Base-by-base conservation (phyloP, 352 stramenopile genomes). In the Pythium apleroticum region DNA sequence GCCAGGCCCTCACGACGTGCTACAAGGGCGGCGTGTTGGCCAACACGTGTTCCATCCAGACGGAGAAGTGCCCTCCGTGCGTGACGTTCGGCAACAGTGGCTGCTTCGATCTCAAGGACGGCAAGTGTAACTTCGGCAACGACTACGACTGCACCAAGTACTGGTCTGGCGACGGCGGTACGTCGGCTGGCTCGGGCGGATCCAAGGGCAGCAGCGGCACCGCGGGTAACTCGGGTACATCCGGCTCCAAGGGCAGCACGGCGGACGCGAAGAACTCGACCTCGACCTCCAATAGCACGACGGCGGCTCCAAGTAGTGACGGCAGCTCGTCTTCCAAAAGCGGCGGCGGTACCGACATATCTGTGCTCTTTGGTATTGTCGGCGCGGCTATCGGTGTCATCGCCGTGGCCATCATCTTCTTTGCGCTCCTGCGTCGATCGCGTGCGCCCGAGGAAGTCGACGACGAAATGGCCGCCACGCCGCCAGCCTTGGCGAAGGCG, bases 381-480 rank as follows among this genome's bases (percentile, higher is more conserved):
- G 83, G 83, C 14, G 83, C 80, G 15, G 81, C 83, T 1, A 91
- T 91, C 39, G 83, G 83, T 49, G 80, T 91, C n/a, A 90, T 91
- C 66, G 83, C 83, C 12, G 83, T 91, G 14, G 83, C 77, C 19
- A 75, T 91, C 3, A 91, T 91, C 46, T 91, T 91, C 68, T 69
- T 91, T 39, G 87, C 80, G 41, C 78, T 91, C 24, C 80, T 91
- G 62, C 83, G 83, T 52, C 83, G 83, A 46, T 91, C 83, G 35
- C 82, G 80, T n/a, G 74, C 78, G 1, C 72, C 78, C 19, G 79
- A 90, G 3, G 82, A 91, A 17, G 60, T 60, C 20, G 83, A 91
- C 7, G 78, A 89, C 3, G 78, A 88, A 11, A 59, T 63, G 55
- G n/a, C 57, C 5, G 43, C 28, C 37, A 65, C 64, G 10, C 64